These are phyloP conservation scores for Monosporascus sp. DNA, from an alignment of 2,329 filamentous ascomycete species.

Conservation along the genomic window DNA sequence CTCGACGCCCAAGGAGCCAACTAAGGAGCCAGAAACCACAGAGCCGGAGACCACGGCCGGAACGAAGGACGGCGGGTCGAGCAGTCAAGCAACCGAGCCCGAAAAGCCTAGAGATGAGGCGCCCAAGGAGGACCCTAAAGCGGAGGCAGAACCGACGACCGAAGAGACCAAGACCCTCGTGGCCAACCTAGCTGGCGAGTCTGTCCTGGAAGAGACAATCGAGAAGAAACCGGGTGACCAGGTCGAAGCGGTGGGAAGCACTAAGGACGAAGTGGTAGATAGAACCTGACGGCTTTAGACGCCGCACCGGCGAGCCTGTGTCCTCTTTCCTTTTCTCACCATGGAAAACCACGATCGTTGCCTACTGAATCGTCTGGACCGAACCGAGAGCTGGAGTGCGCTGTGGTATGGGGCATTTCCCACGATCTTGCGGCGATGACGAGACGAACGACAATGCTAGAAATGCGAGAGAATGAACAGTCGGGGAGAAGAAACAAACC, in stretches of 20 bases:
- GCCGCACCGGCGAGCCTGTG: neutral
- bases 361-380: neutral
- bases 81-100: slow-evolving; percentile 1
- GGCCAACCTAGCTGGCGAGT: slow-evolving; percentile 27
- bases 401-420: too few relatives aligned
- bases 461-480: too few relatives aligned
- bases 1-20: slow-evolving; percentile 4
- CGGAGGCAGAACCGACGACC: slow-evolving; percentile 8
- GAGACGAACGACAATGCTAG: too few relatives aligned
- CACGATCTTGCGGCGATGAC: too few relatives aligned
- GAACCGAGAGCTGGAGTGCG: too few relatives aligned
- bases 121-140: slow-evolving; percentile 4
- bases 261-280: slow-evolving; percentile 22
- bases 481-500: too few relatives aligned
- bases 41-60: slow-evolving; percentile 4
- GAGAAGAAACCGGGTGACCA: slow-evolving; percentile 24
- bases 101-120: slow-evolving; percentile 2
- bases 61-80: neutral
- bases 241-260: slow-evolving; percentile 20
- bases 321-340: too few relatives aligned
- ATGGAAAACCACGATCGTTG: slow-evolving; percentile 23
- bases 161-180: slow-evolving; percentile 25
- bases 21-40: slow-evolving; percentile 1
- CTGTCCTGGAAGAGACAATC: slow-evolving; percentile 24
- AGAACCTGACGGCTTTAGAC: slow-evolving; percentile 5